phyloP scores from a whole-genome alignment of 2,329 filamentous ascomycete genomes.

The Fusarium sp. region DNA sequence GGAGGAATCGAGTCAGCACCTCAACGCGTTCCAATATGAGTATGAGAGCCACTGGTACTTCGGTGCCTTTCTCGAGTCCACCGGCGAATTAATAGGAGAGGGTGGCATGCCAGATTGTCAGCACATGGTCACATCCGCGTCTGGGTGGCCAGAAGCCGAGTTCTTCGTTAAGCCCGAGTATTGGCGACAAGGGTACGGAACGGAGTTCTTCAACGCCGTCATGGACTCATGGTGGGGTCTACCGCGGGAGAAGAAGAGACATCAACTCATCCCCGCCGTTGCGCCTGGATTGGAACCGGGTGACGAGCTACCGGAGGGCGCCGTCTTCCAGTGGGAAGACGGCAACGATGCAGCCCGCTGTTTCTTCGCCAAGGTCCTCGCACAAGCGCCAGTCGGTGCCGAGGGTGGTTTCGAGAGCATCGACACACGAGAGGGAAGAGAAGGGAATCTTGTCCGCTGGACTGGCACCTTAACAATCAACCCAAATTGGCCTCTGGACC shows the following conservation, averaged over 20 bases:
- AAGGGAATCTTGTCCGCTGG: conserved; percentile 26
- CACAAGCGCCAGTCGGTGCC: conserved; percentile 23
- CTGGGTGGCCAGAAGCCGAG: conserved; percentile 41
- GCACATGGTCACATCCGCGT: conserved; percentile 26
- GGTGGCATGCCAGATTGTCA: conserved; percentile 33
- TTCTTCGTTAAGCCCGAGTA: conserved; percentile 35
- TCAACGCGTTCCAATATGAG: conserved; percentile 21
- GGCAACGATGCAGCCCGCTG: conserved; percentile 22
- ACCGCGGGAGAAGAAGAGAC: conserved; percentile 30
- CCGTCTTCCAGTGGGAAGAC: conserved; percentile 34
- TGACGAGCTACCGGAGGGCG: conserved; percentile 28
- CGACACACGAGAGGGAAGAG: conserved; percentile 28
- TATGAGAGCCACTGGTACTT: conserved; percentile 36
- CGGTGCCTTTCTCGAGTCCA: conserved; percentile 37
- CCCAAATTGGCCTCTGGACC: not conserved
- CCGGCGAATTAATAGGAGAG: conserved; percentile 36
- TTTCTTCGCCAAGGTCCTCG: conserved; percentile 36
- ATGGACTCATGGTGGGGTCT: conserved; percentile 41
- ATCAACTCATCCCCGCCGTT: conserved; percentile 22
- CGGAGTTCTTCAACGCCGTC: conserved; percentile 27
- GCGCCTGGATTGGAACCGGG: conserved; percentile 25
- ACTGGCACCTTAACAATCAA: conserved; percentile 21
- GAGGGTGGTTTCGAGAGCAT: conserved; percentile 36
- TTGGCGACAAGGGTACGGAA: conserved; percentile 37
- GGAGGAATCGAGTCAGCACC: conserved; percentile 25